Evolutionary conservation across 352 stramenopile genomes (phyloP).

Genomic region (Phytophthora podocarpi): DNA sequence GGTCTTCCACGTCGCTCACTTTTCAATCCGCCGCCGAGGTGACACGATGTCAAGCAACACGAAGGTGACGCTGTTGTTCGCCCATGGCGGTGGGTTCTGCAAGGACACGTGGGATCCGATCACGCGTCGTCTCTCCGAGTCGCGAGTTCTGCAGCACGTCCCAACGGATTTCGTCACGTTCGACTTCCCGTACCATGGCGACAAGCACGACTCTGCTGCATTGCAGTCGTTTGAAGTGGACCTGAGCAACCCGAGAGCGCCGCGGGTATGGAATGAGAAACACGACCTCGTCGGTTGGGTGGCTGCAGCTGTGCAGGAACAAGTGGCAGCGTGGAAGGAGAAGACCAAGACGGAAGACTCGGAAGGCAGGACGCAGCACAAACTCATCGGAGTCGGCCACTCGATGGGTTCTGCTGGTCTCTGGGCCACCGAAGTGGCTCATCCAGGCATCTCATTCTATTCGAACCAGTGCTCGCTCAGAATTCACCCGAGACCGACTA

Average conservation of each 20-base stretch:
- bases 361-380: slow-evolving; percentile 9
- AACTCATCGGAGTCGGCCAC: slow-evolving; percentile 53
- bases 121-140: slow-evolving; percentile 30
- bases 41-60: slow-evolving; percentile 25
- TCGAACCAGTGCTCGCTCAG: slow-evolving; percentile 47
- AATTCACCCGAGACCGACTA: slow-evolving; percentile 37
- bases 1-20: background rate
- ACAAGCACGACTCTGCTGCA: slow-evolving; percentile 28
- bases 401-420: slow-evolving; percentile 50
- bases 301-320: slow-evolving; percentile 24
- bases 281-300: slow-evolving; percentile 33
- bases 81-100: slow-evolving; percentile 48
- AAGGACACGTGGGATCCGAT: slow-evolving; percentile 60
- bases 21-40: background rate
- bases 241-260: slow-evolving; percentile 28
- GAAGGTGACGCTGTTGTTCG: slow-evolving; percentile 51
- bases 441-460: slow-evolving; percentile 58
- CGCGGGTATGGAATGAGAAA: slow-evolving; percentile 32
- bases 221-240: slow-evolving; percentile 30
- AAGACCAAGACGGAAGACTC: slow-evolving; percentile 17
- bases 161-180: slow-evolving; percentile 40
- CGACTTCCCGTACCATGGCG: slow-evolving; percentile 52
- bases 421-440: slow-evolving; percentile 39
- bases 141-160: slow-evolving; percentile 28
- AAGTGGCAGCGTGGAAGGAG: slow-evolving; percentile 35